Conservation (phyloP, 768 basidiomycete species). For the Paxillus ammoniavirescens region DNA sequence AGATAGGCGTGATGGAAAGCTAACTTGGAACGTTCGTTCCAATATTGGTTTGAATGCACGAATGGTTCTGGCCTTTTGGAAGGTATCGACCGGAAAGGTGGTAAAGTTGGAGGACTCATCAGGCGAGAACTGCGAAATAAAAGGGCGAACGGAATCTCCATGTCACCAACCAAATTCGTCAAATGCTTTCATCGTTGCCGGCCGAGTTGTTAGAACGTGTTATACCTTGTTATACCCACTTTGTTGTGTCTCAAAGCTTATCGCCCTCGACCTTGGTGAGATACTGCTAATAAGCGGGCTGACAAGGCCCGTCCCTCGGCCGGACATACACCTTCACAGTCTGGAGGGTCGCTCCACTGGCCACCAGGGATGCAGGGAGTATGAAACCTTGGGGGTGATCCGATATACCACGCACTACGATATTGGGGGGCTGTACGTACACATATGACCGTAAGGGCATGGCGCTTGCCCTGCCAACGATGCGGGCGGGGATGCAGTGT, state of each 20-base stretch:
- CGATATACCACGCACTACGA: background rate
- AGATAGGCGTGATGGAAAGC: constrained; percentile 1
- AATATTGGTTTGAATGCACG: background rate
- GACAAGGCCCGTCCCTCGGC: background rate
- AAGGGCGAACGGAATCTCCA: background rate
- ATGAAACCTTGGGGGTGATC: background rate
- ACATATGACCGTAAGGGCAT: background rate
- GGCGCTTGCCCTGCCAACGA: background rate
- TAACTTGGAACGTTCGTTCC: background rate
- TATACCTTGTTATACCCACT: constrained; percentile 11
- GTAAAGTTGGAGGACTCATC: constrained; percentile 3
- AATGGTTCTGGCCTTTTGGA: constrained; percentile 1
- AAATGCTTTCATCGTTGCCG: constrained; percentile 16
- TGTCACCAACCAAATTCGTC: constrained; percentile 3
- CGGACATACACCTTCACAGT: background rate
- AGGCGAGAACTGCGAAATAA: constrained; percentile 8
- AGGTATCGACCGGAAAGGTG: constrained; percentile 1
- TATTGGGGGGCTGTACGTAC: constrained; percentile 3
- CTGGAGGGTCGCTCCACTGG: background rate
- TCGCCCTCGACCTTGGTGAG: constrained; percentile 3
- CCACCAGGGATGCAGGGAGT: background rate
- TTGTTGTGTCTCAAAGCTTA: background rate
- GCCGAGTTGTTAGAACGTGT: constrained; percentile 19
- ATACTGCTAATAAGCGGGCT: too few species aligned
- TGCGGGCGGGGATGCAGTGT: background rate